Evolutionary conservation across 2,329 filamentous ascomycete genomes (phyloP).

Genomic region (Pezicula rhizophila): DNA sequence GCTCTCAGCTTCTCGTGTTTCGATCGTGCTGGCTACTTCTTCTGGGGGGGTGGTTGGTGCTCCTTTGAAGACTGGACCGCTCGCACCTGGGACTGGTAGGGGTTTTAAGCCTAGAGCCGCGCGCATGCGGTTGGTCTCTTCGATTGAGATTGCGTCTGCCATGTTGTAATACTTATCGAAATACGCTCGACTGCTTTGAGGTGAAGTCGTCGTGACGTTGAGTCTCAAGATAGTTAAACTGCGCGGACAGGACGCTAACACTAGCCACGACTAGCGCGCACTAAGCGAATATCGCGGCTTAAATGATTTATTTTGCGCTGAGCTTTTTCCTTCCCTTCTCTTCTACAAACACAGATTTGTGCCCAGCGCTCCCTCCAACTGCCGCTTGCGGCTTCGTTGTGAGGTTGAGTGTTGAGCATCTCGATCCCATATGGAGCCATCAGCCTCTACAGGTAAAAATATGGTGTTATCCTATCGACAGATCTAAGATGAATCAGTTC

Average conservation of each 20-base stretch:
- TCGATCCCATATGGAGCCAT: constrained; percentile 85
- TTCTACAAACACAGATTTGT: constrained; percentile 68
- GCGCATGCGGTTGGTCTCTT: constrained; percentile 91
- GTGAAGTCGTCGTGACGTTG: neutral
- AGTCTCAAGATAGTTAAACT: neutral
- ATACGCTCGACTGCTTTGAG: neutral
- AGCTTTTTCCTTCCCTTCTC: constrained; percentile 30
- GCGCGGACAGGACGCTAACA: no score
- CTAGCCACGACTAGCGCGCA: constrained; percentile 4
- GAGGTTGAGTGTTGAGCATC: constrained; percentile 77
- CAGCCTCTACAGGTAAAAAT: constrained; percentile 27
- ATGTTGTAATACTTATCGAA: constrained; percentile 11
- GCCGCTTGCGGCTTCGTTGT: constrained; percentile 47
- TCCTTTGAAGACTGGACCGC: constrained; percentile 51
- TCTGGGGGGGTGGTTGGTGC: constrained; percentile 39
- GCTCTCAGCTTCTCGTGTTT: constrained; percentile 67
- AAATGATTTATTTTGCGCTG: constrained; percentile 21
- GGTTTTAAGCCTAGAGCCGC: constrained; percentile 85
- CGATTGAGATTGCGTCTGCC: constrained; percentile 66
- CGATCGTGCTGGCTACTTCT: constrained; percentile 75
- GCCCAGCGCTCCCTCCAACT: constrained; percentile 72
- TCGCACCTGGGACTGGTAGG: constrained; percentile 71
- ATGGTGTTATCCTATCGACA: constrained; percentile 93
- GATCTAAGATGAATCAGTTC: constrained; percentile 74
- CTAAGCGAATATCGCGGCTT: constrained; percentile 8